Evolutionary conservation across 2,329 filamentous ascomycete genomes (phyloP).

Genomic region (Ophioceras dolichostomum): DNA sequence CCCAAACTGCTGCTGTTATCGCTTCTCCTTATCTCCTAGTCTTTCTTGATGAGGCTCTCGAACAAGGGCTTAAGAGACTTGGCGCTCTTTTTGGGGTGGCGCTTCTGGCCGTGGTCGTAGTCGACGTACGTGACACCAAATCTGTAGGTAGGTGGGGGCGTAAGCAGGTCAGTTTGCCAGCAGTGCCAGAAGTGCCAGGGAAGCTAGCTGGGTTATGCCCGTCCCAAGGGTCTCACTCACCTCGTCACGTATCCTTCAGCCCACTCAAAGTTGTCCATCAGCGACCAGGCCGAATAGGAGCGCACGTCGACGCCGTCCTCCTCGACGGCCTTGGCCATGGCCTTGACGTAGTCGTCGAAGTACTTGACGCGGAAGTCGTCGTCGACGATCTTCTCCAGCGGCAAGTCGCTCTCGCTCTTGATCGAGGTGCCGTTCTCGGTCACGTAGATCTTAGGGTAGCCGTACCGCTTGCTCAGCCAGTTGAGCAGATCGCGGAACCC

Average conservation of each 20-base stretch:
- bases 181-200: too few relatives aligned
- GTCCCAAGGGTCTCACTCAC: not conserved
- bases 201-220: conserved; percentile 1
- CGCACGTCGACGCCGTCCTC: conserved; percentile 66
- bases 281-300: conserved; percentile 77
- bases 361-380: conserved; percentile 76
- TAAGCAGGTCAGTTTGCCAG: not conserved
- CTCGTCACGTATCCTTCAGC: conserved; percentile 83
- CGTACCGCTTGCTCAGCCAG: conserved; percentile 70
- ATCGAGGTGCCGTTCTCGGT: conserved; percentile 83
- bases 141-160: not conserved
- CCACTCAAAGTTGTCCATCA: conserved; percentile 89
- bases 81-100: conserved; percentile 76
- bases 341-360: conserved; percentile 64
- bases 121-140: conserved; percentile 80
- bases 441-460: conserved; percentile 66
- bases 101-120: conserved; percentile 66
- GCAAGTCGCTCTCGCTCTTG: conserved; percentile 69
- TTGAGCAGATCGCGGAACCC: conserved; percentile 68
- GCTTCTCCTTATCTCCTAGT: conserved; percentile 18
- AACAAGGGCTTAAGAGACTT: conserved; percentile 59
- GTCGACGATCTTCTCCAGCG: conserved; percentile 57
- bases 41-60: conserved; percentile 55
- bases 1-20: too few relatives aligned
- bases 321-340: conserved; percentile 59